Evolutionary conservation across 106 monocot species (phyloP), one percentile per base, ranked within the genome.

Genomic region (Dendrobium catenatum): DNA sequence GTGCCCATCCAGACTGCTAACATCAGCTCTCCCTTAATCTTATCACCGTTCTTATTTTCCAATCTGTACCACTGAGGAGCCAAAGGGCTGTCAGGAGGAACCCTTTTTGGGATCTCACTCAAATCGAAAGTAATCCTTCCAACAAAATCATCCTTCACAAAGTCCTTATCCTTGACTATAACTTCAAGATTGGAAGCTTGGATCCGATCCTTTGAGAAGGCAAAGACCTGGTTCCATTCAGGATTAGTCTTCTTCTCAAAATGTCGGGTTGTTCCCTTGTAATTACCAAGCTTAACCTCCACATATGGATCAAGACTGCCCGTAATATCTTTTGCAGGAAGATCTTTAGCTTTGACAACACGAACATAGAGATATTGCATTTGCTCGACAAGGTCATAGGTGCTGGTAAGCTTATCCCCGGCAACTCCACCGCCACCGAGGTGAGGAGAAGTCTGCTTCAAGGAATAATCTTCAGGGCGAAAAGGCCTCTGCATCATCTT

Each of bases 301-400:
- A 87, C 87, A 78, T 90, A 90, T 1, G 90, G 87, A 42, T 86
- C 83, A n/a, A 82, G 83, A 16, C 88, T 81, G 10, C 88, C 88
- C 43, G 81, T 82, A 33, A 83, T 19, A 75, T 87, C 56, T 47
- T 82, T 88, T 7, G 83, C 3, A 9, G 93, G 89, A 3, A 93
- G 86, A n/a, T 87, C 91, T 31, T 85, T 88, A 17, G 90, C 89
- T 81, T 89, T 93, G 33, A 87, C 90, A n/a, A 93, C 90, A 4
- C 93, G 83, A 1, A 90, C 93, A 55, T 90, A 93, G 9, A 93
- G 90, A 77, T 93, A 93, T 64, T 87, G 86, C 87, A 87, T 89
- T 80, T 90, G 90, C 82, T 93, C 93, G 0, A 93, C 93, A 9
- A 90, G 90, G 75, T 93, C 93, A 79, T 89, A 92, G 3, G 92